Base-by-base conservation (phyloP, 2,329 filamentous ascomycete species). In the Cytospora chrysosperma region DNA sequence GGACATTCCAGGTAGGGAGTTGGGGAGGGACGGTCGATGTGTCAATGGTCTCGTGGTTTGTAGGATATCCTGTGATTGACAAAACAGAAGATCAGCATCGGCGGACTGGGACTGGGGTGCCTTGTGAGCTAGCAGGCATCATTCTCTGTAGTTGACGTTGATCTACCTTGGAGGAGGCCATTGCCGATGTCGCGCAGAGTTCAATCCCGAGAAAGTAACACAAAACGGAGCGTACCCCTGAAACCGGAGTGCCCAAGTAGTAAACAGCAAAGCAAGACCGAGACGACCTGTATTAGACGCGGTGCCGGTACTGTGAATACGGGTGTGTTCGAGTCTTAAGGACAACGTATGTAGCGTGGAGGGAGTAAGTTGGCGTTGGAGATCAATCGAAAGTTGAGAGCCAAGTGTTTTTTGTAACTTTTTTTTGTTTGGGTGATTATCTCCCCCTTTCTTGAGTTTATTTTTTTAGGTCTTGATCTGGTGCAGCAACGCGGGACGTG, bases 41-140 rank as follows among this genome's bases (percentile, higher is more conserved):
- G 82, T 82, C 74, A 90, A 82, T 77, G 89, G 88, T 76, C 88
- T 85, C 72, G 87, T 85, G 69, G 86, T 81, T 73, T 86, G 81
- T 74, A 84, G 83, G 75, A 86, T 85, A 79, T 88, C 86, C 86
- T 88, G 75, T 17, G 51, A 53, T 55, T 69, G 65, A 68, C 65
- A 70, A 65, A 70, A 69, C 64, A 69, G 66, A 69, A 73, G 72
- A 75, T 79, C 73, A 81, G 77, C 75, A 74, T 65, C 66, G 65
- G 62, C 74, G 70, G 69, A 67, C 71, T 67, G 54, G 70, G 69
- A 67, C 71, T 67, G 54, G 68, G 64, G 69, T 63, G 67, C 65
- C 67, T 66, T 69, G 65, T 68, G 70, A 63, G 69, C 69, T 69
- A 69, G 66, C 68, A 67, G 67, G 61, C 65, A 67, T 62, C 37